phyloP scores from a whole-genome alignment of 2,329 filamentous ascomycete genomes.

The Alternaria incomplexa region DNA sequence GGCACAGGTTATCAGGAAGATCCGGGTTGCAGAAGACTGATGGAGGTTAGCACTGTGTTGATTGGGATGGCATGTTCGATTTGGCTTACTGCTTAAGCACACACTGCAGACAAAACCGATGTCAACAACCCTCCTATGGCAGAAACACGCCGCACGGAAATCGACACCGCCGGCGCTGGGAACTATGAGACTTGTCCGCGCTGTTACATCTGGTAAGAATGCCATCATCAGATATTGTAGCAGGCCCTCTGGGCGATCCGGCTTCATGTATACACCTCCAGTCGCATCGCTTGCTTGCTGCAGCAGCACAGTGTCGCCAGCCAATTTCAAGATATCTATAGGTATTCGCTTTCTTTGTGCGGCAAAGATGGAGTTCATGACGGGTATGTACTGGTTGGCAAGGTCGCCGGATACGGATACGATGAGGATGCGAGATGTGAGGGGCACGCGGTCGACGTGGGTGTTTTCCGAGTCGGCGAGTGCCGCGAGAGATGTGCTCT shows the following conservation, averaged over 20 bases:
- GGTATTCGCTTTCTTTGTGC: constrained; percentile 86
- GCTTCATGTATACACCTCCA: constrained; percentile 70
- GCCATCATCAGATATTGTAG: constrained; percentile 95
- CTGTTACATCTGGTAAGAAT: constrained; percentile 76
- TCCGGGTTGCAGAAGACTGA: constrained; percentile 47
- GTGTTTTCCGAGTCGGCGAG: constrained; percentile 48
- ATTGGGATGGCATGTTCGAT: constrained; percentile 6
- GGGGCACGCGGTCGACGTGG: constrained; percentile 51
- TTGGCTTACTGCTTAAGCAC: constrained; percentile 76
- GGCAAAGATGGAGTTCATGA: constrained; percentile 98
- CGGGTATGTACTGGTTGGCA: constrained; percentile 90
- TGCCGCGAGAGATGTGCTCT: constrained; percentile 53
- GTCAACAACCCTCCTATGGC: constrained; percentile 88
- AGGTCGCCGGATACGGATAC: constrained; percentile 89
- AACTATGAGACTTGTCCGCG: constrained; percentile 70
- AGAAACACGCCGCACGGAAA: constrained; percentile 98
- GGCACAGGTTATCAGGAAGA: constrained; percentile 43
- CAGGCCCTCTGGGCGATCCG: constrained; percentile 64
- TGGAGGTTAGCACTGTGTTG: constrained; percentile 5
- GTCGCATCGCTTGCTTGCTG: constrained; percentile 86
- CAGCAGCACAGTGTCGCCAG: constrained; percentile 86
- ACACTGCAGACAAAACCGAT: constrained; percentile 95
- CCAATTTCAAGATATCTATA: constrained; percentile 88
- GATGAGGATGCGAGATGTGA: constrained; percentile 85
- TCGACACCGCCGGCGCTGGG: constrained; percentile 88